Evolutionary conservation across 768 basidiomycete genomes (phyloP).

Genomic region (Russula foetens): DNA sequence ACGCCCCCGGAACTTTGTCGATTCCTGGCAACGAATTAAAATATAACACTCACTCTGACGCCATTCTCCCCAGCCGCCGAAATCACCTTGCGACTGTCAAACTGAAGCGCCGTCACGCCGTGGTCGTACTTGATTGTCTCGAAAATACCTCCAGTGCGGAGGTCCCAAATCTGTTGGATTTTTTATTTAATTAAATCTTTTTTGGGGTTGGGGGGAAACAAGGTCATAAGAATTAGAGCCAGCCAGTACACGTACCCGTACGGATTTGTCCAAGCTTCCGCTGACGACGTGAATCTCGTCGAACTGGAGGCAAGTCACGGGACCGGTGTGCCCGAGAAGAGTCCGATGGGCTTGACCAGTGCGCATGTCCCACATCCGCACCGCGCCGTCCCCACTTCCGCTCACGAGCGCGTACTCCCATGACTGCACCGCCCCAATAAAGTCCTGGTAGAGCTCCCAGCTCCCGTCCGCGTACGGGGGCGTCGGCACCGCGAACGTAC

Average conservation of each 20-base stretch:
- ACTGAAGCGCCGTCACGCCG: slow-evolving; percentile 85
- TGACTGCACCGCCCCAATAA: slow-evolving; percentile 95
- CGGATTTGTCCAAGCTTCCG: slow-evolving; percentile 88
- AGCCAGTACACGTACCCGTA: slow-evolving; percentile 55
- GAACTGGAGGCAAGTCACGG: slow-evolving; percentile 92
- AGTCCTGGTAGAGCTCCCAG: slow-evolving; percentile 95
- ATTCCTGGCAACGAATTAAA: background rate
- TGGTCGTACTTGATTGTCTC: slow-evolving; percentile 90
- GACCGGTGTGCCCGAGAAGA: slow-evolving; percentile 84
- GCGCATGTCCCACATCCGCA: slow-evolving; percentile 99
- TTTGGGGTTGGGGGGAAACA: background rate
- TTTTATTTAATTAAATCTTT: background rate
- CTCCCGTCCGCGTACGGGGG: slow-evolving; percentile 86
- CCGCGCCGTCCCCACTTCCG: slow-evolving; percentile 94
- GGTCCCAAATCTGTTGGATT: slow-evolving; percentile 79
- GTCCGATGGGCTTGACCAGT: slow-evolving; percentile 96
- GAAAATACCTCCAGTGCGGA: slow-evolving; percentile 79
- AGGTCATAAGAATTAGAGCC: too few species aligned
- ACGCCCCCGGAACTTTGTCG: background rate
- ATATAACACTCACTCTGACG: slow-evolving; percentile 56
- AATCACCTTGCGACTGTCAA: slow-evolving; percentile 89
- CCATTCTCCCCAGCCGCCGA: slow-evolving; percentile 92
- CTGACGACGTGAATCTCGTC: slow-evolving; percentile 92
- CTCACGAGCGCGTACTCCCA: slow-evolving; percentile 98
- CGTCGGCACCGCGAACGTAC: slow-evolving; percentile 71